Conservation (phyloP, 2,329 filamentous ascomycete species). For the Aspergillus sojae region DNA sequence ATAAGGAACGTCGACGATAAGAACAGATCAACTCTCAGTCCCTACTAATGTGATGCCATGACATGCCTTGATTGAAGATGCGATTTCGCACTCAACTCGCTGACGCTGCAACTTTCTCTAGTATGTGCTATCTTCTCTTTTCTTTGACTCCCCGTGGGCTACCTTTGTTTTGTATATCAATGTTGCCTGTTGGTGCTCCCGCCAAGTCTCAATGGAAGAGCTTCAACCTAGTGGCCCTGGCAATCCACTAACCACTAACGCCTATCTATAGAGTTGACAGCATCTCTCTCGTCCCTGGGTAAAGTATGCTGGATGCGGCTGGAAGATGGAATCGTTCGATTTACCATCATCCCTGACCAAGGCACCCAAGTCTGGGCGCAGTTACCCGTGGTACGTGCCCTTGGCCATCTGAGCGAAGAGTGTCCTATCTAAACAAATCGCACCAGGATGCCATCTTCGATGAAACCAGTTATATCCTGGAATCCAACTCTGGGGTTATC, state of each 20-base stretch:
- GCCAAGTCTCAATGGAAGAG: not conserved
- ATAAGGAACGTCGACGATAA: not conserved
- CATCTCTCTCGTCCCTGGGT: slow-evolving; percentile 67
- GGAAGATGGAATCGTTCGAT: slow-evolving; percentile 82
- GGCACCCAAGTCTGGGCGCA: slow-evolving; percentile 97
- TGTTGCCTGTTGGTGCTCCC: not conserved
- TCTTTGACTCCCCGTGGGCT: not conserved
- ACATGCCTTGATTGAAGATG: slow-evolving; percentile 25
- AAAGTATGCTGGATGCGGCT: slow-evolving; percentile 90
- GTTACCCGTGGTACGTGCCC: slow-evolving; percentile 47
- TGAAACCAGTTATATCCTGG: slow-evolving; percentile 71
- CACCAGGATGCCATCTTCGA: slow-evolving; percentile 81
- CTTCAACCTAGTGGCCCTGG: not conserved
- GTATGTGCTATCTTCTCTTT: slow-evolving; percentile 38
- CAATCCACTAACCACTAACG: slow-evolving; percentile 11
- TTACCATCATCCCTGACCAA: slow-evolving; percentile 92
- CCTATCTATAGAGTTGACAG: slow-evolving; percentile 58
- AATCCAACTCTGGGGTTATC: slow-evolving; percentile 91
- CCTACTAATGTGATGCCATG: not conserved
- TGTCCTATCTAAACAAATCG: not conserved
- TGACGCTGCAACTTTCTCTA: slow-evolving; percentile 51
- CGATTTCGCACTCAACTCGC: slow-evolving; percentile 37
- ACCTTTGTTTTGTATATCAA: not conserved
- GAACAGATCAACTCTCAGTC: not conserved
- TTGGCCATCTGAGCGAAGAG: not conserved